These are phyloP conservation scores for Aaosphaeria pasadenensis DNA, from an alignment of 2,329 filamentous ascomycete genomes.

Conservation along the genomic window DNA sequence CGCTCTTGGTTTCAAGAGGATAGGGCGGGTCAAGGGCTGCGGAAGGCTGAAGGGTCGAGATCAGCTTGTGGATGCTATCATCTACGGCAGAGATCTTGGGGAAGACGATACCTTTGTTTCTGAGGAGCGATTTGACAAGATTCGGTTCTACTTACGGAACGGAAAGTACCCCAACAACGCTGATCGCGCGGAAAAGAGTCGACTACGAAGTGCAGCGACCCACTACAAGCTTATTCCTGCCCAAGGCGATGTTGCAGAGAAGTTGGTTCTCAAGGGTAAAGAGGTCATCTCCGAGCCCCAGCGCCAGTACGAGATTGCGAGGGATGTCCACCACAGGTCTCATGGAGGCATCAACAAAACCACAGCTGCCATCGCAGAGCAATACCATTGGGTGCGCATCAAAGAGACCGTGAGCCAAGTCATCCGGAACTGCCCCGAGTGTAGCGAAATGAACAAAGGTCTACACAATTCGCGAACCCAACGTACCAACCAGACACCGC, in stretches of 20 bases:
- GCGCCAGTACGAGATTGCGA: slow-evolving; percentile 85
- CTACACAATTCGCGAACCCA: slow-evolving; percentile 21
- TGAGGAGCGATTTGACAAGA: slow-evolving; percentile 98
- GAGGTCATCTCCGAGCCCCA: slow-evolving; percentile 91
- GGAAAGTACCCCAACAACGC: slow-evolving; percentile 90
- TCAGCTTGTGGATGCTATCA: slow-evolving; percentile 50
- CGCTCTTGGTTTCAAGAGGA: slow-evolving; percentile 85
- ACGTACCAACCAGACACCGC: slow-evolving; percentile 1
- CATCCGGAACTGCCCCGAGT: slow-evolving; percentile 86
- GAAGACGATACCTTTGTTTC: slow-evolving; percentile 78
- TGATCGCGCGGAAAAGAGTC: slow-evolving; percentile 92
- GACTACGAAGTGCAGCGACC: slow-evolving; percentile 86
- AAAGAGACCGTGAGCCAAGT: slow-evolving; percentile 96
- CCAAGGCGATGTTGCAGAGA: slow-evolving; percentile 45
- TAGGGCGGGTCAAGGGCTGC: slow-evolving; percentile 67
- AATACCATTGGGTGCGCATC: slow-evolving; percentile 96
- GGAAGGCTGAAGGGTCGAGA: slow-evolving; percentile 48
- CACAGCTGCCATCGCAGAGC: slow-evolving; percentile 87
- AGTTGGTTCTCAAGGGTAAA: slow-evolving; percentile 95
- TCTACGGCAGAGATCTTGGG: slow-evolving; percentile 59
- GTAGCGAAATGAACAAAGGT: slow-evolving; percentile 63
- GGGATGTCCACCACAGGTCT: slow-evolving; percentile 67
- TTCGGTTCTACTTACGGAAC: slow-evolving; percentile 94
- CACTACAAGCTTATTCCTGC: slow-evolving; percentile 78
- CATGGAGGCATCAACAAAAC: slow-evolving; percentile 99